Conservation (phyloP, 495 filamentous ascomycete genomes). For the Penicillium daleae region DNA sequence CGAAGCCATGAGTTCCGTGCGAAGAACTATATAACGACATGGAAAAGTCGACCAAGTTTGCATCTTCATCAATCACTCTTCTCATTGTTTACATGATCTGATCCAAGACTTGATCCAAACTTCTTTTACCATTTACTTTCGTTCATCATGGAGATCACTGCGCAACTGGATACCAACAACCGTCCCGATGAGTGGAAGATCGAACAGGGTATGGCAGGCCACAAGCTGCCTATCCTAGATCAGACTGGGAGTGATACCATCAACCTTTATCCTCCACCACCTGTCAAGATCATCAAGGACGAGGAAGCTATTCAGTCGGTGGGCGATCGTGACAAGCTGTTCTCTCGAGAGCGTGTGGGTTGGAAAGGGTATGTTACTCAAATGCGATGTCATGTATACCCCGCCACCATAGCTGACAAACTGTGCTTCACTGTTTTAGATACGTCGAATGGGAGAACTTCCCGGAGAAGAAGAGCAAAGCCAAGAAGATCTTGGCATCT, state of each 20-base stretch:
- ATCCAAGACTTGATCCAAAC: background rate
- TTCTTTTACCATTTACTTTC: background rate
- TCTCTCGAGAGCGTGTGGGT: conserved; percentile 36
- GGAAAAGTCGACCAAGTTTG: background rate
- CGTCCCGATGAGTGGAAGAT: conserved; percentile 58
- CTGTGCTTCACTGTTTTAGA: conserved; percentile 10
- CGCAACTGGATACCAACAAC: conserved; percentile 29
- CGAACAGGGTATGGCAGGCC: conserved; percentile 53
- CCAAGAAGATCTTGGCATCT: conserved; percentile 56
- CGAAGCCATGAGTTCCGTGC: background rate
- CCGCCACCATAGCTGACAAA: background rate
- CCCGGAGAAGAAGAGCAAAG: conserved; percentile 64
- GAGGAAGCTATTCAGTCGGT: conserved; percentile 37
- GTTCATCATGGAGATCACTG: conserved; percentile 13
- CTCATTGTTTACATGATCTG: background rate
- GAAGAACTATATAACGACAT: background rate
- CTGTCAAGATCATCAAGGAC: conserved; percentile 35
- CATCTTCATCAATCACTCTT: background rate
- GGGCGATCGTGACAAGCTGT: conserved; percentile 40
- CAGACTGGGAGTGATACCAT: conserved; percentile 40
- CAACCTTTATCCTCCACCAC: conserved; percentile 24
- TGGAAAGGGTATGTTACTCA: conserved; percentile 38
- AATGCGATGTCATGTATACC: background rate
- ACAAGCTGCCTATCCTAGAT: conserved; percentile 52
- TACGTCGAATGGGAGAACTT: conserved; percentile 74